phyloP scores from a whole-genome alignment of 2,329 filamentous ascomycete species.

The Fusarium hainanense region DNA sequence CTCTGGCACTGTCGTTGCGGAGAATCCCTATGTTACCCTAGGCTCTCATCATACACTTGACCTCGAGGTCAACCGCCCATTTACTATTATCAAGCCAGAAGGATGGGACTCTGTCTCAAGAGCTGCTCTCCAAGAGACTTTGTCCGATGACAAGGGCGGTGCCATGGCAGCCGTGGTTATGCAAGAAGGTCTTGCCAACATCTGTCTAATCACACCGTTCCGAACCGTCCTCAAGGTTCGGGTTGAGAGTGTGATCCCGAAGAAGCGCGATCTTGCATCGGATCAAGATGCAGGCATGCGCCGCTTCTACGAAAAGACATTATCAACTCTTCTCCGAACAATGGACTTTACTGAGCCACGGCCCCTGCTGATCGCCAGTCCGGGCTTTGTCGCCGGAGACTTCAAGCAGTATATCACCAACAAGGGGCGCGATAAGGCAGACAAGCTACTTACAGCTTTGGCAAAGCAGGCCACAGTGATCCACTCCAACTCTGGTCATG shows the following conservation, averaged over 20 bases:
- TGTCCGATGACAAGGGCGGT: conserved; percentile 81
- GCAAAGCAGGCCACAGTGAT: conserved; percentile 76
- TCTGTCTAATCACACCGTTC: conserved; percentile 83
- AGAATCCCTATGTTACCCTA: conserved; percentile 64
- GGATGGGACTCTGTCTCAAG: conserved; percentile 92
- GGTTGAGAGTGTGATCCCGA: conserved; percentile 73
- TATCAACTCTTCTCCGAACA: conserved; percentile 79
- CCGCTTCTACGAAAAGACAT: conserved; percentile 79
- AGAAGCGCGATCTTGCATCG: conserved; percentile 72
- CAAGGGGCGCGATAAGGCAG: conserved; percentile 65
- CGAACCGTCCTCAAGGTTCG: conserved; percentile 76
- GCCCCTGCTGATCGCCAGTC: conserved; percentile 86
- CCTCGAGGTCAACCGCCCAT: conserved; percentile 86
- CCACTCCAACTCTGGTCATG: conserved; percentile 85
- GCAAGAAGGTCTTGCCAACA: conserved; percentile 87
- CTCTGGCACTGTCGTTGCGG: conserved; percentile 63
- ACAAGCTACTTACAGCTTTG: conserved; percentile 75
- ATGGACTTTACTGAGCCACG: conserved; percentile 78
- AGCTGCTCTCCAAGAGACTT: conserved; percentile 80
- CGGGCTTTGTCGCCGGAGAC: conserved; percentile 84
- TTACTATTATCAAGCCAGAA: conserved; percentile 84
- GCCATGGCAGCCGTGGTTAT: conserved; percentile 92
- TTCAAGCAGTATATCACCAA: conserved; percentile 81
- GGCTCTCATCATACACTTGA: conserved; percentile 75
- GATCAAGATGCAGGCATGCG: conserved; percentile 78